A percentile compares a stretch with the other conserved stretches of the same genome.
Evolutionary conservation across 2,329 filamentous ascomycete genomes (phyloP).

Genomic region (Microthyrium microscopicum): DNA sequence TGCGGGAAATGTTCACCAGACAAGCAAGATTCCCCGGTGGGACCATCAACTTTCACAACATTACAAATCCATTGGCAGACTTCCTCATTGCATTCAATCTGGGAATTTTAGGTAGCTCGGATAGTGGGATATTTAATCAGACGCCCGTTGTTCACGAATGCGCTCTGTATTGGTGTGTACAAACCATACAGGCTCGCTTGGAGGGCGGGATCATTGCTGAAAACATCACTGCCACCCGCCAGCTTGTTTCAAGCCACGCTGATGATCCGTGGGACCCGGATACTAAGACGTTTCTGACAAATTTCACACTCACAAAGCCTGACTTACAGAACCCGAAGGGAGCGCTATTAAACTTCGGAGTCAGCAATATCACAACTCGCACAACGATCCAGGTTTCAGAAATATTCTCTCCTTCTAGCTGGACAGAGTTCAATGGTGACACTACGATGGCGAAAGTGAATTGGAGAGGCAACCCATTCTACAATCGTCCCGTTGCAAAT

Average conservation of each 20-base stretch:
- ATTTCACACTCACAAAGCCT: background rate
- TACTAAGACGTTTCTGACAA: background rate
- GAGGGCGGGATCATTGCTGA: background rate
- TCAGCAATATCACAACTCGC: background rate
- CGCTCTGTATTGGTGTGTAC: constrained; percentile 5
- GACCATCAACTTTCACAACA: constrained; percentile 1
- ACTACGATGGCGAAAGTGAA: background rate
- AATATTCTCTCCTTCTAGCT: background rate
- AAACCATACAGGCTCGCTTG: background rate
- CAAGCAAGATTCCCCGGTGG: constrained; percentile 3
- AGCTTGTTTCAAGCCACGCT: no score
- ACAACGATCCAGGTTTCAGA: background rate
- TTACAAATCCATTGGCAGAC: constrained; percentile 4
- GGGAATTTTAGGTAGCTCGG: background rate
- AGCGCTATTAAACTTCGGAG: background rate
- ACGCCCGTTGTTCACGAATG: constrained; percentile 7
- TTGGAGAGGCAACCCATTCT: background rate
- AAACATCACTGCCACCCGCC: background rate
- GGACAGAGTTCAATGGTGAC: background rate
- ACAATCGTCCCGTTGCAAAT: background rate
- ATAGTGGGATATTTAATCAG: constrained; percentile 4
- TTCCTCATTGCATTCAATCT: constrained; percentile 3
- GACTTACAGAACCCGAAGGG: background rate
- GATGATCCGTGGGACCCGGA: background rate
- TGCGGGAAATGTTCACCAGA: constrained; percentile 2